Base-by-base conservation (phyloP, 2,329 filamentous ascomycete genomes). In the Aspergillus pseudoglaucus region DNA sequence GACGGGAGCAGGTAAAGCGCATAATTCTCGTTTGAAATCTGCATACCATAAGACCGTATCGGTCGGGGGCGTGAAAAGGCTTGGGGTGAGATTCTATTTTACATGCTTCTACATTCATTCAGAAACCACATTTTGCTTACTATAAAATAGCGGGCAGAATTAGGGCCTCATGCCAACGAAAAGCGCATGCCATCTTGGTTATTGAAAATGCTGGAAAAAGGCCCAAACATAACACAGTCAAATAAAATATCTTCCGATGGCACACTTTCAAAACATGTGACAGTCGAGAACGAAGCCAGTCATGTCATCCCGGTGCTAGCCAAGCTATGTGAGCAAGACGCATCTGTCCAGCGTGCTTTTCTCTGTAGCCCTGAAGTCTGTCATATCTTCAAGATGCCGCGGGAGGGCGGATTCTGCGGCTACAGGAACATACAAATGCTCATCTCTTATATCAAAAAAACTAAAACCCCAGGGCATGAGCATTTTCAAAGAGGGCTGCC, bases 371-470 rank as follows among this genome's bases (percentile, higher is more conserved):
- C 85, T 1, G 75, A 76, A 42, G 85, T 89, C 0, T 77, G 83
- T 43, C 90, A 96, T 60, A 78, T 97, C 22, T 88, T 87, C 45
- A 95, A 95, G 60, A 75, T 94, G 45, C 79, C 77, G n/a, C 77
- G 75, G 51, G 90, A 95, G 71, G 90, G 90, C 18, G 87, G 89
- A 5, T 97, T 97, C 64, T 97, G 91, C 63, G 91, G 91, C 3
- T 97, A 96, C 64, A 81, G 91, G 37, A 97, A 95, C 61, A 94
- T 95, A 27, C 93, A 97, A 65, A 94, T 94, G 83, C 69, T 96
- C 56, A 73, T 85, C 12, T 91, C 90, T 0, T 90, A 88, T 63
- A 81, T 96, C 17, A 80, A 84, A 49, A 79, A 77, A 7, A 71
- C 80, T 1, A 65, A 72, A 35, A 74, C 74, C 10, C 68, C 74